A percentile compares a stretch with the other conserved stretches of the same genome.
Conservation (phyloP, 345 rosid species). For the Heritiera fomes region DNA sequence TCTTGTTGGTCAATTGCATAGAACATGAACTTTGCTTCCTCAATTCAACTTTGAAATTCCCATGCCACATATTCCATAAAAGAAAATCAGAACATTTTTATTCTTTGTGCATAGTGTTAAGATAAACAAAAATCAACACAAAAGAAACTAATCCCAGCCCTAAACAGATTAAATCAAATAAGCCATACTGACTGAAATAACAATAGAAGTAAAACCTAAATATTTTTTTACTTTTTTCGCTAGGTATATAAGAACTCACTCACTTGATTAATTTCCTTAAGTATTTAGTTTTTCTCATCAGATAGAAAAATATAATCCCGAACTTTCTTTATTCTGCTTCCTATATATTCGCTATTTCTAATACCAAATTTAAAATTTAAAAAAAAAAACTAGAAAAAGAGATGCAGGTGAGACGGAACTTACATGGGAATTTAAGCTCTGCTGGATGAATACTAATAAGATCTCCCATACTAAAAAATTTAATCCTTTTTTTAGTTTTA, state of each 20-base stretch:
- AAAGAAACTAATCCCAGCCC: background rate
- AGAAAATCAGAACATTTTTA: background rate
- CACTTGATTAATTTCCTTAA: background rate
- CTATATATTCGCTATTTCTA: too few relatives aligned
- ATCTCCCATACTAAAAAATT: conserved; percentile 43
- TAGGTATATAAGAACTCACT: background rate
- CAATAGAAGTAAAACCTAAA: background rate
- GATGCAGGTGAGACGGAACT: conserved; percentile 28
- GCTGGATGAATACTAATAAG: conserved; percentile 69
- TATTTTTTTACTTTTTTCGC: background rate
- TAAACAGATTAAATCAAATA: background rate
- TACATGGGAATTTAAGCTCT: conserved; percentile 84
- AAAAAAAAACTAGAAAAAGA: background rate
- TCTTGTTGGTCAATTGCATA: conserved; percentile 75
- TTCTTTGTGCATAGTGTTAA: background rate
- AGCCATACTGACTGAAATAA: background rate
- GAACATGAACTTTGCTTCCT: conserved; percentile 81
- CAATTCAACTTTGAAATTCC: conserved; percentile 62
- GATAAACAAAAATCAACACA: background rate
- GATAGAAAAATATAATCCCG: background rate
- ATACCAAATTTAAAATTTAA: background rate
- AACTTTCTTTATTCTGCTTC: background rate
- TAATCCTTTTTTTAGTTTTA: background rate
- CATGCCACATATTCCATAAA: conserved; percentile 13
- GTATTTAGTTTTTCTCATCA: background rate